Evolutionary conservation across 2,329 filamentous ascomycete genomes (phyloP), one percentile per base, ranked within the genome.

Genomic region (Penicillium sp.): DNA sequence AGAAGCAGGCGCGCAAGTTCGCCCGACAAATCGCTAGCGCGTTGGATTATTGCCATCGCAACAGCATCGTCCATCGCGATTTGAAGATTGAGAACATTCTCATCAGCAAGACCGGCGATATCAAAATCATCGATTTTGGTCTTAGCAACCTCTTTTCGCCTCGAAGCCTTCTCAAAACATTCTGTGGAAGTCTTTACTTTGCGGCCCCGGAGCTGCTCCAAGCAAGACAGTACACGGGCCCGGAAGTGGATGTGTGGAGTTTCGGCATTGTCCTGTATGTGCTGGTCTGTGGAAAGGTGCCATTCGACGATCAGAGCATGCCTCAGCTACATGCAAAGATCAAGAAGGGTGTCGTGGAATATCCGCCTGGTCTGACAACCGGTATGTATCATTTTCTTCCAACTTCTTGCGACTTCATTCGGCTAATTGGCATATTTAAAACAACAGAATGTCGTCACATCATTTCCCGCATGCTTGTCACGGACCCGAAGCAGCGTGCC

Each of bases 231-330:
- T 99, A 99, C 74, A 96, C 92, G 1, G 95, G 95, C 0, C 95
- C 95, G 0, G 95, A 99, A 75, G 95, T 99, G 30, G 95, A 99
- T 74, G 87, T 98, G 1, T 99, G 95, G 95, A 98, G 95, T 80
- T 98, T 98, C 78, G 95, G 95, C 24, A 97, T 99, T 70, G 95
- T 99, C 13, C 85, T 99, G 15, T 99, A 98, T 72, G 95, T 99
- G 61, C 80, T 99, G 64, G 95, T 98, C 4, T 98, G 95, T 75
- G 95, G 95, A 56, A 98, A 98, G 78, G 95, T 99, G 3, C 95
- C 95, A 0, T 99, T 99, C 73, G 95, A 99, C 75, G 95, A 99
- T 75, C 95, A 99, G 80, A 97, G 93, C 81, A 99, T 99, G 93
- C 95, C 94, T 38, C 93, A 96, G 66, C 83, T 99, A 53, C 95